Conservation (phyloP, 352 stramenopile genomes). For the Phytophthora kernoviae region DNA sequence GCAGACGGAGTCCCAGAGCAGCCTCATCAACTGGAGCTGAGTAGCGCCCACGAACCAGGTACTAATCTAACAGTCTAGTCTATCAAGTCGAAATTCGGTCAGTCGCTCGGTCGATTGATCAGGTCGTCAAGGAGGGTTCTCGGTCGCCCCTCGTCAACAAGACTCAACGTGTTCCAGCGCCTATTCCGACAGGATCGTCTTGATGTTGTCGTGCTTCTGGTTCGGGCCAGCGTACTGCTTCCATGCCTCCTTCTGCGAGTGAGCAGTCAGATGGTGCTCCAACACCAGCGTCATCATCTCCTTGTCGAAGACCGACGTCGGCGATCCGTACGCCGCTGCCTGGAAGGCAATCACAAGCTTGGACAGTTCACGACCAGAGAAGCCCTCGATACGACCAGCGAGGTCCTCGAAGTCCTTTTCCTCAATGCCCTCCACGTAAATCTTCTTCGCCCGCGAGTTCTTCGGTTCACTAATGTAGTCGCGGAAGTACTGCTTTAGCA, state of each 20-base stretch:
- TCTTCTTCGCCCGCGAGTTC: conserved; percentile 87
- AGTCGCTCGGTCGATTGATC: conserved; percentile 16
- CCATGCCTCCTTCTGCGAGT: conserved; percentile 95
- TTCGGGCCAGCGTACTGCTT: conserved; percentile 77
- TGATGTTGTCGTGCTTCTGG: conserved; percentile 54
- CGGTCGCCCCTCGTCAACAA: conserved; percentile 5
- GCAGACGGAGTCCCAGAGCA: conserved; percentile 18
- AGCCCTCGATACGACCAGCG: conserved; percentile 94
- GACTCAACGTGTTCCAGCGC: conserved; percentile 17
- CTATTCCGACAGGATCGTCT: conserved; percentile 59
- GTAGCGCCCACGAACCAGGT: conserved; percentile 85
- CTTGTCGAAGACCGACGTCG: conserved; percentile 93
- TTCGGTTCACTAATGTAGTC: conserved; percentile 95
- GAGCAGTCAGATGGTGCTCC: conserved; percentile 93
- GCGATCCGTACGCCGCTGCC: conserved; percentile 96
- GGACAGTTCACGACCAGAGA: conserved; percentile 98
- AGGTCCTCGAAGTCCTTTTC: conserved; percentile 93
- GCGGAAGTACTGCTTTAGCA: conserved; percentile 99
- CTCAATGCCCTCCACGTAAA: conserved; percentile 91
- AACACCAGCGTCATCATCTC: conserved; percentile 94
- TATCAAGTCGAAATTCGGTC: conserved; percentile 48
- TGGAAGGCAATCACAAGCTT: conserved; percentile 99
- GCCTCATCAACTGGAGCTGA: conserved; percentile 49
- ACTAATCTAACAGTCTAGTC: conserved; percentile 83
- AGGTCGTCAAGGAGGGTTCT: conserved; percentile 4